phyloP scores from a whole-genome alignment of 139 green algal species.

The Protoeuglena noctilucae region DNA sequence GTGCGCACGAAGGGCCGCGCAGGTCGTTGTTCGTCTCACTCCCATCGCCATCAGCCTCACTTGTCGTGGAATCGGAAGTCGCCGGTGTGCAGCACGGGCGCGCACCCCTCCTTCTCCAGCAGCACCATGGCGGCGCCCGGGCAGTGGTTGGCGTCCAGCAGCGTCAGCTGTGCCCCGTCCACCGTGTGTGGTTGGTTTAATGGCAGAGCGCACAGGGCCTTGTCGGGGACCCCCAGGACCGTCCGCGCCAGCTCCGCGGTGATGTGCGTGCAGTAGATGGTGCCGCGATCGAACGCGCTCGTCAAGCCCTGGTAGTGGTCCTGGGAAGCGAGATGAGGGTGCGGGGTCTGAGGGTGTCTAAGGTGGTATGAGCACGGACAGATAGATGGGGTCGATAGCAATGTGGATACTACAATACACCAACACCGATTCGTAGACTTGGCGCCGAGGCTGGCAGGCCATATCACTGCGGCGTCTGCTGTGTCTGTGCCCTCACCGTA shows the following conservation, averaged over 20 bases:
- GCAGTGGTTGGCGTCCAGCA: conserved; percentile 89
- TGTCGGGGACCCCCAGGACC: conserved; percentile 28
- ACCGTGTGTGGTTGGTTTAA: conserved; percentile 12
- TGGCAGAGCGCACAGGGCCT: conserved; percentile 6
- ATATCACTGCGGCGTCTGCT: conserved; percentile 4
- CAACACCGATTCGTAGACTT: background rate
- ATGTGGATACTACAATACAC: background rate
- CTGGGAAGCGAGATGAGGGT: background rate
- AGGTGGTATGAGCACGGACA: background rate
- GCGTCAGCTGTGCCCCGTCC: conserved; percentile 36
- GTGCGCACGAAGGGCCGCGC: background rate
- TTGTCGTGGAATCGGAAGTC: conserved; percentile 62
- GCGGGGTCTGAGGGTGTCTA: background rate
- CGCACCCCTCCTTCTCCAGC: conserved; percentile 24
- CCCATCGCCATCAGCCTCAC: too few species aligned
- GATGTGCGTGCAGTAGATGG: conserved; percentile 45
- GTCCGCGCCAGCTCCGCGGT: conserved; percentile 43
- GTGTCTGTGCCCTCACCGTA: conserved; percentile 41
- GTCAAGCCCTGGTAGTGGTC: conserved; percentile 17
- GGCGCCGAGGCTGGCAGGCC: background rate
- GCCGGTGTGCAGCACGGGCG: conserved; percentile 74
- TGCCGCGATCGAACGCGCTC: conserved; percentile 26
- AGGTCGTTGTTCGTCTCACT: too few species aligned
- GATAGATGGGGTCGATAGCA: background rate
- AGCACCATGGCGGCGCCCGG: conserved; percentile 56